These are phyloP conservation scores for Chaetoceros tenuissimus DNA, from an alignment of 108 stramenopile species.

Conservation along the genomic window DNA sequence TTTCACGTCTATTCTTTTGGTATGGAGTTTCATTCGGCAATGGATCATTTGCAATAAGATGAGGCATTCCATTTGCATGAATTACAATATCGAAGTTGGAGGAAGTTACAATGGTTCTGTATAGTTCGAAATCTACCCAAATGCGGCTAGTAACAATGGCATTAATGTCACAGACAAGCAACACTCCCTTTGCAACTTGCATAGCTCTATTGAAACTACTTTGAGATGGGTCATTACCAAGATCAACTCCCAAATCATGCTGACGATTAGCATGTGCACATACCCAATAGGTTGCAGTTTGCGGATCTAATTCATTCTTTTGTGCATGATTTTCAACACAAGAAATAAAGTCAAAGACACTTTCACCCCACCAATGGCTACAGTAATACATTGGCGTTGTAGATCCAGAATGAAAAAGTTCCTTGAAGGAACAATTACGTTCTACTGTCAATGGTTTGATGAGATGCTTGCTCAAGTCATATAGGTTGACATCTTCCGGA, in stretches of 20 bases:
- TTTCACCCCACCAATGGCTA: constrained; percentile 3
- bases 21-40: background rate
- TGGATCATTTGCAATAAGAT: background rate
- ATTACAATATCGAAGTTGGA: background rate
- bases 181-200: background rate
- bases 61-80: background rate
- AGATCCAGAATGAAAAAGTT: background rate
- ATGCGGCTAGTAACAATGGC: background rate
- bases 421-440: background rate
- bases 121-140: background rate
- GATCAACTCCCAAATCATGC: background rate
- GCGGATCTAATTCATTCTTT: background rate
- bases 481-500: constrained; percentile 1
- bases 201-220: background rate
- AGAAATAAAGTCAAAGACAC: background rate
- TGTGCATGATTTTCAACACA: constrained; percentile 1
- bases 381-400: background rate
- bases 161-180: background rate
- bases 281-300: background rate
- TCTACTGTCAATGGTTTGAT: background rate
- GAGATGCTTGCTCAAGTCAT: background rate
- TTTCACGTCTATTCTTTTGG: background rate
- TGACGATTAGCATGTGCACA: background rate
- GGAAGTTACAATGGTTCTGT: background rate
- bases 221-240: background rate